Evolutionary conservation across 805 yeast genomes (phyloP).

Genomic region (Barnettozyma botsteinii): DNA sequence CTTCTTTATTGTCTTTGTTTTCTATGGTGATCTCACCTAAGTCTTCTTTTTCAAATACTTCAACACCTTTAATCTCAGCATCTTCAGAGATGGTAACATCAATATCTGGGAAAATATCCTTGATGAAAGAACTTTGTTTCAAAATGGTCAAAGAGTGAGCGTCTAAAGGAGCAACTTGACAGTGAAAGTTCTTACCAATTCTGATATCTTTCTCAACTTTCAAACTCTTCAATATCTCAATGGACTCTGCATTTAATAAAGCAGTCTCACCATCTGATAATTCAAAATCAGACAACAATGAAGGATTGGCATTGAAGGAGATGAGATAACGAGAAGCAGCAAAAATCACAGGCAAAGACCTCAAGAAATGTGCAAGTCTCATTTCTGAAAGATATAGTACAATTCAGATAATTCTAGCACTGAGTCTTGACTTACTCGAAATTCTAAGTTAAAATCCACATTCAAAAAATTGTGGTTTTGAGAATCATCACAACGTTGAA

Average conservation of each 20-base stretch:
- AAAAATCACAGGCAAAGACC: not conserved
- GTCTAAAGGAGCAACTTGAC: conserved; percentile 9
- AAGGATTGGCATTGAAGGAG: not conserved
- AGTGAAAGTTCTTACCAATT: conserved; percentile 8
- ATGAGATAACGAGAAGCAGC: conserved; percentile 4
- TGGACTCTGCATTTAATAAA: conserved; percentile 3
- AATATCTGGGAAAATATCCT: conserved; percentile 31
- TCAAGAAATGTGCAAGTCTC: not conserved
- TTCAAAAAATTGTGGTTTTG: too few species aligned
- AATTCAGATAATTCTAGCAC: too few species aligned
- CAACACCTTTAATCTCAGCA: too few species aligned
- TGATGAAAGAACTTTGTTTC: conserved; percentile 3
- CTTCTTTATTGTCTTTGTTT: too few species aligned
- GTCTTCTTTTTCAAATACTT: too few species aligned
- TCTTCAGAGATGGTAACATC: conserved; percentile 47
- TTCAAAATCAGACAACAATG: not conserved
- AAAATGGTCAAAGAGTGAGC: conserved; percentile 1
- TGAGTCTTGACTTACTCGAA: too few species aligned
- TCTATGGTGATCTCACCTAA: too few species aligned
- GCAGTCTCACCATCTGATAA: not conserved
- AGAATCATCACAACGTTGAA: too few species aligned
- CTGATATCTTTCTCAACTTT: conserved; percentile 3
- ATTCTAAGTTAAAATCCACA: too few species aligned
- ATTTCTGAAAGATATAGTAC: too few species aligned
- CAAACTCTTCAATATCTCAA: conserved; percentile 6